These are phyloP conservation scores for Arabidopsis arenosa DNA, from an alignment of 345 rosid species.

Conservation along the genomic window DNA sequence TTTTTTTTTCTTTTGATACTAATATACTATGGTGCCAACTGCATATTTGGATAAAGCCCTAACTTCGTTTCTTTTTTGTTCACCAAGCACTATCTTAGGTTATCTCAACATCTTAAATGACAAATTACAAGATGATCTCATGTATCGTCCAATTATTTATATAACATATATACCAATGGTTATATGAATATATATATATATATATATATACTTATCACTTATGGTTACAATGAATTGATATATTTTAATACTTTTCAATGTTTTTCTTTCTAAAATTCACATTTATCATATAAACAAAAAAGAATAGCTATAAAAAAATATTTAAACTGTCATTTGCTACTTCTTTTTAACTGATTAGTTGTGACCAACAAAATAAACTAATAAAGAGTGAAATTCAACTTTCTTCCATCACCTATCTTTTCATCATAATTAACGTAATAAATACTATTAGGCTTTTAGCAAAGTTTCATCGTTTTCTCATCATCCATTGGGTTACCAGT, in stretches of 20 bases:
- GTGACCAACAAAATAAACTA: too few species aligned
- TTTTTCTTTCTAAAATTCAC: not conserved
- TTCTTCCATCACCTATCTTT: conserved; percentile 6
- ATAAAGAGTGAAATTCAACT: not conserved
- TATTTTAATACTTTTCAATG: too few species aligned
- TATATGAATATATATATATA: too few species aligned
- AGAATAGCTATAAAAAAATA: not conserved
- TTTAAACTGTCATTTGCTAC: not conserved
- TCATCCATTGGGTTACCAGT: conserved; percentile 12
- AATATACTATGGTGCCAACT: not conserved
- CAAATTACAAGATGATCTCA: too few species aligned
- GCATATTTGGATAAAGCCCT: too few species aligned
- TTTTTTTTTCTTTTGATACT: not conserved
- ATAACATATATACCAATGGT: too few species aligned
- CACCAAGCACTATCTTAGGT: too few species aligned
- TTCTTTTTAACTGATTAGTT: not conserved
- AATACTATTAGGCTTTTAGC: conserved; percentile 2
- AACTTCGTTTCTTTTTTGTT: too few species aligned
- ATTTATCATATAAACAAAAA: not conserved
- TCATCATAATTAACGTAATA: not conserved
- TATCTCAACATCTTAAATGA: too few species aligned
- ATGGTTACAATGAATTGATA: not conserved
- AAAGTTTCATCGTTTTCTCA: conserved; percentile 24
- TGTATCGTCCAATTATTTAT: too few species aligned
- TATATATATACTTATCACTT: too few species aligned